A percentile compares a stretch with the other conserved stretches of the same genome.
phyloP scores from a whole-genome alignment of 148 eudicot species.

The Rhododendron ferrugineum region DNA sequence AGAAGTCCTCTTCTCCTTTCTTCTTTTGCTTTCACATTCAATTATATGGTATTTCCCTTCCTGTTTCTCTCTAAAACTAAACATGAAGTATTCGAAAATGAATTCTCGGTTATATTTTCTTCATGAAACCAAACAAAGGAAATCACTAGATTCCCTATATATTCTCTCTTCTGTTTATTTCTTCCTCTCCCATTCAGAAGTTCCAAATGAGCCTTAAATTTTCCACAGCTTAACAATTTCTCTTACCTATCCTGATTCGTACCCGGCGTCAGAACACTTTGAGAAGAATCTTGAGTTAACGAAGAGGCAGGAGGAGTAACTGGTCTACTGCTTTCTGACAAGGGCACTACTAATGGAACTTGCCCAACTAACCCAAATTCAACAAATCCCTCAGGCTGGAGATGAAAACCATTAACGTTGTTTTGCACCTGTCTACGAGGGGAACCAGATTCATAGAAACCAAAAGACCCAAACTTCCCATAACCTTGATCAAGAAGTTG shows the following conservation, averaged over 20 bases:
- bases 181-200: not conserved
- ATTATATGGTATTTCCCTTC: not conserved
- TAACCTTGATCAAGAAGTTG: slow-evolving; percentile 31
- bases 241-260: slow-evolving; percentile 31
- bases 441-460: slow-evolving; percentile 22
- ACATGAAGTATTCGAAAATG: not conserved
- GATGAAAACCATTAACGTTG: slow-evolving; percentile 28
- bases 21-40: not conserved
- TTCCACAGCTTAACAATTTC: not conserved
- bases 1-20: not conserved
- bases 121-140: not conserved
- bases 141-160: not conserved
- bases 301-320: slow-evolving; percentile 22
- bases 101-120: not conserved
- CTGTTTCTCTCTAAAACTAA: not conserved
- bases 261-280: not conserved
- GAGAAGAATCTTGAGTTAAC: slow-evolving; percentile 8
- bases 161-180: not conserved
- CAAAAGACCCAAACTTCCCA: slow-evolving; percentile 22
- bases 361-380: slow-evolving; percentile 26
- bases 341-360: slow-evolving; percentile 10
- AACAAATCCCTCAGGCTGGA: slow-evolving; percentile 25
- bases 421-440: slow-evolving; percentile 31
- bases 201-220: not conserved
- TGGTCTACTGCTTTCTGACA: slow-evolving; percentile 23